Evolutionary conservation across 2,329 filamentous ascomycete genomes (phyloP).

Genomic region (Colletotrichum theobromicola): DNA sequence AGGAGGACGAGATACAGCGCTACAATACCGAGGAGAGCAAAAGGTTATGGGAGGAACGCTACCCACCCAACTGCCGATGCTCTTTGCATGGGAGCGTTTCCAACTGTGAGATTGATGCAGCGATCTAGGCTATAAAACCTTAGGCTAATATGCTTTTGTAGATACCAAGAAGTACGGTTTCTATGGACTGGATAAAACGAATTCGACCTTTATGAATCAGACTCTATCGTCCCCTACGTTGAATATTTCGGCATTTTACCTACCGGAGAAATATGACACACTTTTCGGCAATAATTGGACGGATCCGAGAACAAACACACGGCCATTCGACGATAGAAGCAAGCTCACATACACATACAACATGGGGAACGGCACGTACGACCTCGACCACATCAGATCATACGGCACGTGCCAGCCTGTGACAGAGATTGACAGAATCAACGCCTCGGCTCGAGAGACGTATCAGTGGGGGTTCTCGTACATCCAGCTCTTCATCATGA

Average conservation of each 20-base stretch:
- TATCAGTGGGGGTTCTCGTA: constrained; percentile 33
- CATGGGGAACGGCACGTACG: constrained; percentile 19
- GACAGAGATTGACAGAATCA: not conserved
- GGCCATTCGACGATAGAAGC: not conserved
- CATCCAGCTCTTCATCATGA: constrained; percentile 25
- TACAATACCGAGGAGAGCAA: not conserved
- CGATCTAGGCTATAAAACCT: not conserved
- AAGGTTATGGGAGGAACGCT: not conserved
- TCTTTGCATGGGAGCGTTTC: not conserved
- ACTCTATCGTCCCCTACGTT: constrained; percentile 14
- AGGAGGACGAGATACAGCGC: not conserved
- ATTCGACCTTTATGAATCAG: constrained; percentile 13
- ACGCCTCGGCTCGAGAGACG: not conserved
- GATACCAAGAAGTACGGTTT: constrained; percentile 23
- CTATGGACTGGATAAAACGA: constrained; percentile 9
- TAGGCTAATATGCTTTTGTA: not conserved
- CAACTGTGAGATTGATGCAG: not conserved
- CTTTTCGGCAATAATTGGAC: constrained; percentile 1
- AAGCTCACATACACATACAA: not conserved
- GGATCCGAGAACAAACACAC: not conserved
- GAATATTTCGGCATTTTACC: constrained; percentile 19
- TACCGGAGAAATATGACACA: not conserved
- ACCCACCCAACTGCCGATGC: not conserved
- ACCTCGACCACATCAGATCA: constrained; percentile 13
- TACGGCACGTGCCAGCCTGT: constrained; percentile 26